Percentiles rank a stretch among this genome's conserved stretches.
These are phyloP conservation scores for Esteya vermicola DNA, from an alignment of 2,329 filamentous ascomycete genomes.

Conservation along the genomic window DNA sequence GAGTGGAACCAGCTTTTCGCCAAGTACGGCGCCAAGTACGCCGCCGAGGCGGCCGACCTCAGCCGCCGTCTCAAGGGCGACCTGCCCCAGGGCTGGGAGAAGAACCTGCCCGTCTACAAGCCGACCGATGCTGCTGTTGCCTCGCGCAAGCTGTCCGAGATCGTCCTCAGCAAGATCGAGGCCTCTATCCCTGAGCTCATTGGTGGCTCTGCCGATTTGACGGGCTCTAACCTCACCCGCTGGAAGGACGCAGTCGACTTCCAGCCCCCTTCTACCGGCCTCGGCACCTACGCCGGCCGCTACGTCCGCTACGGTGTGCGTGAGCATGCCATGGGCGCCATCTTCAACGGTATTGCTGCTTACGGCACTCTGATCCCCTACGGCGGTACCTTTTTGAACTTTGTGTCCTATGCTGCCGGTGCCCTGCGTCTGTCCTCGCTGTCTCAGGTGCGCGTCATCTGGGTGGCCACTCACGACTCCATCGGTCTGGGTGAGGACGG, in stretches of 20 bases:
- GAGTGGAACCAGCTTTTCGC: conserved; percentile 91
- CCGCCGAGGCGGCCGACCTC: conserved; percentile 68
- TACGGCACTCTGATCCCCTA: conserved; percentile 94
- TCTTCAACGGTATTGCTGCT: conserved; percentile 88
- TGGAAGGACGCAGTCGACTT: conserved; percentile 98
- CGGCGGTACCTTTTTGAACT: conserved; percentile 96
- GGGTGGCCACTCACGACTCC: conserved; percentile 96
- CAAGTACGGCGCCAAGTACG: conserved; percentile 70
- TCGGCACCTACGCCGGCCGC: conserved; percentile 75
- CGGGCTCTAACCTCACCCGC: conserved; percentile 94
- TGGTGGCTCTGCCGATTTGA: conserved; percentile 94
- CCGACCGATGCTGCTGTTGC: conserved; percentile 72
- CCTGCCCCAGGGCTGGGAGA: conserved; percentile 94
- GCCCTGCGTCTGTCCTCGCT: conserved; percentile 87
- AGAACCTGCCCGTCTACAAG: conserved; percentile 81
- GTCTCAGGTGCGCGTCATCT: conserved; percentile 81
- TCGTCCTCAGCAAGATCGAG: conserved; percentile 79
- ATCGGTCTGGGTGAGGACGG: conserved; percentile 98
- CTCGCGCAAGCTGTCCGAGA: conserved; percentile 93
- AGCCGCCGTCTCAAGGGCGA: conserved; percentile 65
- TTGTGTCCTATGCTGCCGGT: conserved; percentile 94
- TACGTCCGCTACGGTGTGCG: conserved; percentile 89
- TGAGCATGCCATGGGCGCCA: conserved; percentile 83
- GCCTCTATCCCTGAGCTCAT: conserved; percentile 73
- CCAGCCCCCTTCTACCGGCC: conserved; percentile 73